Conservation (phyloP, 2,329 filamentous ascomycete species). For the Pseudocercospora ulei region DNA sequence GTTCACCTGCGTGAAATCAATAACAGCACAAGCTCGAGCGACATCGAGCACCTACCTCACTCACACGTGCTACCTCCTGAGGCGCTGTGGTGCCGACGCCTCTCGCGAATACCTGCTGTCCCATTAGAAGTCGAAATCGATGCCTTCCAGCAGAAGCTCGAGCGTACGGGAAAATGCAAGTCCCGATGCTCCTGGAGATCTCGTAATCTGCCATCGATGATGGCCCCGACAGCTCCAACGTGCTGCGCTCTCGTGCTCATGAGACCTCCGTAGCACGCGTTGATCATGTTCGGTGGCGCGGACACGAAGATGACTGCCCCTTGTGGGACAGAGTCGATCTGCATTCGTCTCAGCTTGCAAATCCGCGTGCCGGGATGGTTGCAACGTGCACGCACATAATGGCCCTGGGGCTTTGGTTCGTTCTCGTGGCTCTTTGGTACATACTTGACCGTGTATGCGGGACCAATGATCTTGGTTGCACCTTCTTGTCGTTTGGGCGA, state of each 20-base stretch:
- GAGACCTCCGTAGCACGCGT: conserved; percentile 48
- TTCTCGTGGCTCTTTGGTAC: conserved; percentile 41
- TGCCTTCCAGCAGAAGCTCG: not conserved
- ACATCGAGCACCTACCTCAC: conserved; percentile 22
- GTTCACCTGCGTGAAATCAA: conserved; percentile 23
- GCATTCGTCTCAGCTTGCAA: no score
- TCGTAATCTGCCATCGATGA: conserved; percentile 47
- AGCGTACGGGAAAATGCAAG: conserved; percentile 39
- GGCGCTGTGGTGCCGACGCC: conserved; percentile 33
- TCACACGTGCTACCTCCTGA: conserved; percentile 29
- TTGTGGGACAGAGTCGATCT: conserved; percentile 45
- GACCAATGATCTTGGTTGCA: conserved; percentile 46
- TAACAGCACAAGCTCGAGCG: no score
- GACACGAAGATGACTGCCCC: conserved; percentile 47
- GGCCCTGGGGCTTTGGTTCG: conserved; percentile 39
- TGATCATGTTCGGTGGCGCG: conserved; percentile 40
- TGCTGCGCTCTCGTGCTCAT: conserved; percentile 45
- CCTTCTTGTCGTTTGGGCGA: conserved; percentile 46
- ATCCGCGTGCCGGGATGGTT: no score
- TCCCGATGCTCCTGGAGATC: conserved; percentile 48
- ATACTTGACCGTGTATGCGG: conserved; percentile 49
- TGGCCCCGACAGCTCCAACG: conserved; percentile 41
- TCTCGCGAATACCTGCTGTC: conserved; percentile 29
- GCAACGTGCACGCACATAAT: conserved; percentile 40
- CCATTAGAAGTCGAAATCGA: not conserved